Conservation (phyloP, 192 early-diverging fungal genomes). For the Pilaira anomala region DNA sequence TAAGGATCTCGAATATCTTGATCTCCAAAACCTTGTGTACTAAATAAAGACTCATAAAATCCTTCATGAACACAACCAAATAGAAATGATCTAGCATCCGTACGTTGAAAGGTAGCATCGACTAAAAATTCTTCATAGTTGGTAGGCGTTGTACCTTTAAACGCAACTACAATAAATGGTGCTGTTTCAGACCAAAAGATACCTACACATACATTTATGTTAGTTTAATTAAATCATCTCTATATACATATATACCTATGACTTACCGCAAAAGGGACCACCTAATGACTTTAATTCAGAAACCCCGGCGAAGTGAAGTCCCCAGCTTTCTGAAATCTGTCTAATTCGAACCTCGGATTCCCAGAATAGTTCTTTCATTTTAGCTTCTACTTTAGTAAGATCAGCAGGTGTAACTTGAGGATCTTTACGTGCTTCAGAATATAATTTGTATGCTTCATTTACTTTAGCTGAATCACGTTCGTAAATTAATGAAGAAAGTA, state of each 20-base stretch:
- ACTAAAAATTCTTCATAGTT: constrained; percentile 46
- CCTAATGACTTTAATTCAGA: constrained; percentile 48
- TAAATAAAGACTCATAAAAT: constrained; percentile 50
- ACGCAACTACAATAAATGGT: constrained; percentile 41
- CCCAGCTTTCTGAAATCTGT: constrained; percentile 26
- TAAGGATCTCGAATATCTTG: constrained; percentile 36
- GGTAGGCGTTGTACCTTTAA: constrained; percentile 47
- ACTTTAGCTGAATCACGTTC: constrained; percentile 43
- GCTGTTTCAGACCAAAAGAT: constrained; percentile 43
- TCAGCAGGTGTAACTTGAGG: background rate
- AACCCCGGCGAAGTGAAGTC: constrained; percentile 41
- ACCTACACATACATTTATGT: background rate
- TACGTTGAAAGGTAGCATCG: constrained; percentile 43
- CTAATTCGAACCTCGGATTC: constrained; percentile 37
- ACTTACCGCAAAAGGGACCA: constrained; percentile 44
- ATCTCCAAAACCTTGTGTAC: constrained; percentile 13
- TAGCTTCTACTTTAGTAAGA: background rate
- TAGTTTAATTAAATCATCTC: background rate
- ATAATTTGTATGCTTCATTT: constrained; percentile 27
- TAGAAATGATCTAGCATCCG: constrained; percentile 41
- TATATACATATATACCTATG: background rate
- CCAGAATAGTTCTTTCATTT: constrained; percentile 27
- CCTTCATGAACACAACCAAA: constrained; percentile 52
- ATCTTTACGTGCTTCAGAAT: background rate
- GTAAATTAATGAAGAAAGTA: constrained; percentile 44